These are phyloP conservation scores for Amylostereum areolatum DNA, from an alignment of 1,284 basidiomycete species.

Conservation along the genomic window DNA sequence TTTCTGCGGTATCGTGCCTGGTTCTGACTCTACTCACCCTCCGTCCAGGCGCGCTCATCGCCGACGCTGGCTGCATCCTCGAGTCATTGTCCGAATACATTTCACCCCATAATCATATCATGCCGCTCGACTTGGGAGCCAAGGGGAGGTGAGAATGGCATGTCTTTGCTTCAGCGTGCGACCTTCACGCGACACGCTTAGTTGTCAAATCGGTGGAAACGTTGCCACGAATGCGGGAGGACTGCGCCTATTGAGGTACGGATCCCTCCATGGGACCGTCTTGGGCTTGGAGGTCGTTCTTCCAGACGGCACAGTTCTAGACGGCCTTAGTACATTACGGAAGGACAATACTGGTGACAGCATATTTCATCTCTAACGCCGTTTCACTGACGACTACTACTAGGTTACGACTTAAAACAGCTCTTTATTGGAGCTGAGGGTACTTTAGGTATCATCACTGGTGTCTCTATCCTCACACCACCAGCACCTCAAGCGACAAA, in stretches of 20 bases:
- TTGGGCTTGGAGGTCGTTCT: constrained; percentile 97
- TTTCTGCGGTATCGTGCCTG: constrained; percentile 8
- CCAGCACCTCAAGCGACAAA: constrained; percentile 81
- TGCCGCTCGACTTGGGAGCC: constrained; percentile 96
- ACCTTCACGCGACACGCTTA: constrained; percentile 22
- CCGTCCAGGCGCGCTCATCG: constrained; percentile 59
- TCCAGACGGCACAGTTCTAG: constrained; percentile 92
- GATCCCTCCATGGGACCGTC: constrained; percentile 92
- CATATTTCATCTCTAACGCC: background rate
- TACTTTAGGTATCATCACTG: constrained; percentile 93
- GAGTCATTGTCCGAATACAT: constrained; percentile 87
- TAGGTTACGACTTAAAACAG: constrained; percentile 98
- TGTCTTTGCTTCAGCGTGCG: background rate
- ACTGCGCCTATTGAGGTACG: constrained; percentile 89
- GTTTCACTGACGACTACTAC: background rate
- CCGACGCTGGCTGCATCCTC: constrained; percentile 93
- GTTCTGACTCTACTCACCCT: constrained; percentile 8
- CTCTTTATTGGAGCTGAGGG: constrained; percentile 98
- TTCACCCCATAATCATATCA: constrained; percentile 87
- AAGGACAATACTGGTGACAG: constrained; percentile 94
- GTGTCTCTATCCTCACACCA: constrained; percentile 92
- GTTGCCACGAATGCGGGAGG: constrained; percentile 98
- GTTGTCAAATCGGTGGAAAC: constrained; percentile 98
- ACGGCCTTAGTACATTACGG: constrained; percentile 77
- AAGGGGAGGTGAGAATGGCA: constrained; percentile 76